Conservation (phyloP, 1,139 yeast genomes). For the Suhomyces maxii region DNA sequence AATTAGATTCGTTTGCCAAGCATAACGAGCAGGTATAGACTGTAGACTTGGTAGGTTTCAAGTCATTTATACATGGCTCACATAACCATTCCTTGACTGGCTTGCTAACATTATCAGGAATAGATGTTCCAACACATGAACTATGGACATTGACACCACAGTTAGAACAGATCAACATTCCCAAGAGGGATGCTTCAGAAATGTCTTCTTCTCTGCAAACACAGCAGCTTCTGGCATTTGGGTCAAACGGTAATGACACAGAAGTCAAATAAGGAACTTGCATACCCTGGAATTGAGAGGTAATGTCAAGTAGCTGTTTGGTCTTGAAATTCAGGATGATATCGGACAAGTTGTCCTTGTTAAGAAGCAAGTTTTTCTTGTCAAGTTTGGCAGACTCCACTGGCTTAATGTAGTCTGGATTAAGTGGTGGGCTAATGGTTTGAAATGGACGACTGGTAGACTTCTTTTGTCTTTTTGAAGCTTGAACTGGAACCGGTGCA, state of each 20-base stretch:
- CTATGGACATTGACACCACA: conserved; percentile 77
- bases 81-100: conserved; percentile 67
- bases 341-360: conserved; percentile 5
- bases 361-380: conserved; percentile 5
- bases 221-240: conserved; percentile 46
- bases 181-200: conserved; percentile 17
- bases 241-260: conserved; percentile 25
- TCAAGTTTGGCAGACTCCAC: conserved; percentile 5
- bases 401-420: conserved; percentile 11
- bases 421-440: conserved; percentile 7
- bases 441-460: background rate
- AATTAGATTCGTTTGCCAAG: conserved; percentile 50
- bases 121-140: conserved; percentile 61
- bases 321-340: conserved; percentile 3
- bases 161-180: conserved; percentile 55
- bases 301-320: conserved; percentile 27
- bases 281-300: conserved; percentile 20
- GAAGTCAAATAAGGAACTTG: conserved; percentile 23
- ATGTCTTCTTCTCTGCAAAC: conserved; percentile 53
- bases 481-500: background rate
- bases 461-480: conserved; percentile 11
- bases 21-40: conserved; percentile 70
- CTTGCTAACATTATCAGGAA: conserved; percentile 22
- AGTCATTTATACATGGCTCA: conserved; percentile 75
- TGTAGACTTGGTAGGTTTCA: conserved; percentile 58